phyloP scores from a whole-genome alignment of 2,329 filamentous ascomycete species.

The Chaetomiaceae sp. region DNA sequence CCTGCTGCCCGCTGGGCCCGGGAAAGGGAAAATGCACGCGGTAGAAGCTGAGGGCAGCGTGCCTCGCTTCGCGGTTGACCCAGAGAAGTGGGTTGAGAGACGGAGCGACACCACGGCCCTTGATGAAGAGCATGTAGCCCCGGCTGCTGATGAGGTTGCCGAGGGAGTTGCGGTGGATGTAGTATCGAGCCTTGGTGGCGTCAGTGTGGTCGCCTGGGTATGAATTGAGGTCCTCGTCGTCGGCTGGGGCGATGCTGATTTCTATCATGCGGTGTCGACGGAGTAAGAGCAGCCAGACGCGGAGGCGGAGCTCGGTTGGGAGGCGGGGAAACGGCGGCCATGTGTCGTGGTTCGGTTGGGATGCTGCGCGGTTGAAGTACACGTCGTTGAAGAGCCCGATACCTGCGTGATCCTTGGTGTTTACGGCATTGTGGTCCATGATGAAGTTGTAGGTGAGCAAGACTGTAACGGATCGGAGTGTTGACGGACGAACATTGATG shows the following conservation, averaged over 20 bases:
- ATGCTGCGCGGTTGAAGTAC: too few species aligned
- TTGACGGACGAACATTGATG: too few species aligned
- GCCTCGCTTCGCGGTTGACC: constrained; percentile 14
- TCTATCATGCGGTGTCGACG: background rate
- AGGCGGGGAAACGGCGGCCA: too few species aligned
- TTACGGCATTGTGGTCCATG: too few species aligned
- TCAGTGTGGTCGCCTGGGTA: background rate
- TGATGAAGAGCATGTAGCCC: background rate
- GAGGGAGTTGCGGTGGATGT: background rate
- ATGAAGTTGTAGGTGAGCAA: too few species aligned
- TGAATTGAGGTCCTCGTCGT: background rate
- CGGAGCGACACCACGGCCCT: background rate
- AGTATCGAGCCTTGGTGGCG: background rate
- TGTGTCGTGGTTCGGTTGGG: too few species aligned
- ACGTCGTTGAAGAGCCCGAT: background rate
- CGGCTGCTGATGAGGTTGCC: constrained; percentile 11
- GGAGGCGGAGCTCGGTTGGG: too few species aligned
- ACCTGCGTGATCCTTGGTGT: too few species aligned
- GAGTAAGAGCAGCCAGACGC: too few species aligned
- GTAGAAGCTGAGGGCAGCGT: constrained; percentile 12
- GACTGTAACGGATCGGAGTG: too few species aligned
- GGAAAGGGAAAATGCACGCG: constrained; percentile 4
- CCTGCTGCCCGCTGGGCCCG: background rate
- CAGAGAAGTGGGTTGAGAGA: constrained; percentile 13
- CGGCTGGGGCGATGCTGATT: background rate